Conservation (phyloP, 164 flowering plant species). For the Nymphaea thermarum region DNA sequence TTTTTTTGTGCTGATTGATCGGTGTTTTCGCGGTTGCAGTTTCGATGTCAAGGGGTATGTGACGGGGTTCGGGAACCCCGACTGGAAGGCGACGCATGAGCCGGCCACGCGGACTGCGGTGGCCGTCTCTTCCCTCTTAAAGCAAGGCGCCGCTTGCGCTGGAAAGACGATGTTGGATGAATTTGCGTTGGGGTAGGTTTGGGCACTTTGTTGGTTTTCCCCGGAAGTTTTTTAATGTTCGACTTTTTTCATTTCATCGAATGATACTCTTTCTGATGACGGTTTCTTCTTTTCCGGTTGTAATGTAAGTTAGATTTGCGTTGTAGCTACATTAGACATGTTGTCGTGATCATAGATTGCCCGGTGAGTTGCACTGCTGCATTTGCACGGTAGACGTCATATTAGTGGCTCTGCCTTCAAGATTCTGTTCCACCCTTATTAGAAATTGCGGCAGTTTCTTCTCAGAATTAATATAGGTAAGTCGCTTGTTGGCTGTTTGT, state of each 20-base stretch:
- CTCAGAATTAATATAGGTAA: no score
- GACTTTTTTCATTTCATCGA: background rate
- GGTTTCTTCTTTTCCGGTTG: no score
- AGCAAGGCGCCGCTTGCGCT: constrained; percentile 84
- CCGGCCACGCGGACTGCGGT: constrained; percentile 54
- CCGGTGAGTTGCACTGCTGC: no score
- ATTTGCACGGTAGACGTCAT: no score
- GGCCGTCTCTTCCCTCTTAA: constrained; percentile 50
- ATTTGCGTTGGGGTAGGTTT: constrained; percentile 59
- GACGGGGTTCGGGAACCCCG: constrained; percentile 83
- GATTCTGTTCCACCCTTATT: no score
- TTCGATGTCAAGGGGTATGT: constrained; percentile 74
- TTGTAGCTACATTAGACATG: no score
- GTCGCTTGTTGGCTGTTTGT: no score
- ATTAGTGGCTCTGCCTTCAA: no score
- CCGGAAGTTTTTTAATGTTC: background rate
- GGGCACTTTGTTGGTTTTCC: background rate
- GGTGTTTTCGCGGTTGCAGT: constrained; percentile 19
- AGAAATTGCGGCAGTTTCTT: no score
- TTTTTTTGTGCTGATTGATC: background rate
- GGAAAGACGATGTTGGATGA: constrained; percentile 93
- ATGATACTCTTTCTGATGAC: background rate
- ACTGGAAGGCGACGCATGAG: constrained; percentile 75
- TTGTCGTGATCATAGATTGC: no score
- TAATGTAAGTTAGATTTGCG: no score